Base-by-base conservation (phyloP, 176 grass and related monocot genomes). In the Oropetium thomaeum region DNA sequence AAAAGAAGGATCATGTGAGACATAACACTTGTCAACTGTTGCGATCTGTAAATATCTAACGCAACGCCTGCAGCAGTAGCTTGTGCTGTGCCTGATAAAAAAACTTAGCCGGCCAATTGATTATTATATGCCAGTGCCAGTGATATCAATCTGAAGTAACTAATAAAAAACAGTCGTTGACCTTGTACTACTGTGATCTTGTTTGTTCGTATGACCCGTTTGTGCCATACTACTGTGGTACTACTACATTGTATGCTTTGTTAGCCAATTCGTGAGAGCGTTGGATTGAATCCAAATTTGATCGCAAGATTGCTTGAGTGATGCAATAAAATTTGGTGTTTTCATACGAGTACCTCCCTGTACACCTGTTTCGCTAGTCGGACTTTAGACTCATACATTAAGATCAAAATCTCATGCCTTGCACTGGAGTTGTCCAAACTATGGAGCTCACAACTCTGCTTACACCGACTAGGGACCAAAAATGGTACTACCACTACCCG, bases 381-480 rank as follows among this genome's bases (percentile, higher is more conserved):
- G n/a, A n/a, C n/a, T n/a, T n/a, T n/a, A n/a, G n/a, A n/a, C 35
- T 37, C 7, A 5, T 7, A 37, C 35, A 10, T 12, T 42, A 2
- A 42, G 8, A 42, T 52, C 80, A 76, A 83, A 76, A 61, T 61
- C 31, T 60, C 52, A n/a, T 51, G 62, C 72, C 49, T 61, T 76
- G 16, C 4, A 19, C 27, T 32, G 33, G 26, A 26, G 25, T 74
- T 66, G 5, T 7, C 33, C 25, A 25, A 31, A 20, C 17, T 27
- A 22, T 30, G 7, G 5, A 12, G 45, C 4, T 16, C 20, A 35
- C 27, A 16, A 12, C 37, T 80, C 52, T 5, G 1, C 8, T 8
- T 7, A 38, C 0, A 15, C 33, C 23, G 15, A 19, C 62, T 1
- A 19, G 10, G 23, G 16, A 22, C 3, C 22, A 68, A 13, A 43